phyloP scores from a whole-genome alignment of 2,329 filamentous ascomycete genomes.

The Ophiocordyceps robertsii region DNA sequence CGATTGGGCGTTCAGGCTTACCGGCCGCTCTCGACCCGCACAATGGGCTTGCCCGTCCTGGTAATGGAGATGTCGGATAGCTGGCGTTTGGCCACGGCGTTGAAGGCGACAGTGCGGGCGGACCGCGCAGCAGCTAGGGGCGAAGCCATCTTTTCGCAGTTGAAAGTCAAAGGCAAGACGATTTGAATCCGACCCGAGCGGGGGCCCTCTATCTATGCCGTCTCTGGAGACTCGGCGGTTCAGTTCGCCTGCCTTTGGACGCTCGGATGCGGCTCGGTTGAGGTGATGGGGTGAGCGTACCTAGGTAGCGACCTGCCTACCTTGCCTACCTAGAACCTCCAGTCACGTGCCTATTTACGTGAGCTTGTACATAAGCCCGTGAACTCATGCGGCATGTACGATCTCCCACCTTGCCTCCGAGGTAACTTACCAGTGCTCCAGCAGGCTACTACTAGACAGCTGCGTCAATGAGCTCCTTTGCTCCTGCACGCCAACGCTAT shows the following conservation, averaged over 20 bases:
- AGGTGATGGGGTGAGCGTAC: neutral
- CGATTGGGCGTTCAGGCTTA: slow-evolving; percentile 31
- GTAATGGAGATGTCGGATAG: slow-evolving; percentile 84
- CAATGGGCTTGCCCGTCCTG: slow-evolving; percentile 87
- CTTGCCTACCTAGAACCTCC: too few species aligned
- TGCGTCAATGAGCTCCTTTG: too few species aligned
- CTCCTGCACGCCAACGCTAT: too few species aligned
- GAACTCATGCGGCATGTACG: too few species aligned
- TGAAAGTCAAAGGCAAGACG: neutral
- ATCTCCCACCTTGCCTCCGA: too few species aligned
- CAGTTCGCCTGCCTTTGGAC: neutral
- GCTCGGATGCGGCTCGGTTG: neutral
- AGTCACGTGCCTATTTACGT: too few species aligned
- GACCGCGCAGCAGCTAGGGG: slow-evolving; percentile 43
- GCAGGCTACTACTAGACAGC: too few species aligned
- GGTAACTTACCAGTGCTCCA: too few species aligned
- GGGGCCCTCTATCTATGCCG: neutral
- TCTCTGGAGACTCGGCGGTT: neutral
- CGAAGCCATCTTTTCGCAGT: slow-evolving; percentile 38
- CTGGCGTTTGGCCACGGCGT: slow-evolving; percentile 35
- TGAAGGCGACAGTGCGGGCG: slow-evolving; percentile 31
- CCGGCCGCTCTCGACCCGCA: slow-evolving; percentile 82
- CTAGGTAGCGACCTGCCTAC: too few species aligned
- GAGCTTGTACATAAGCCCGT: too few species aligned
- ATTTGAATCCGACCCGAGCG: neutral